Conservation (phyloP, 495 filamentous ascomycete genomes). For the Lophium mytilinum region DNA sequence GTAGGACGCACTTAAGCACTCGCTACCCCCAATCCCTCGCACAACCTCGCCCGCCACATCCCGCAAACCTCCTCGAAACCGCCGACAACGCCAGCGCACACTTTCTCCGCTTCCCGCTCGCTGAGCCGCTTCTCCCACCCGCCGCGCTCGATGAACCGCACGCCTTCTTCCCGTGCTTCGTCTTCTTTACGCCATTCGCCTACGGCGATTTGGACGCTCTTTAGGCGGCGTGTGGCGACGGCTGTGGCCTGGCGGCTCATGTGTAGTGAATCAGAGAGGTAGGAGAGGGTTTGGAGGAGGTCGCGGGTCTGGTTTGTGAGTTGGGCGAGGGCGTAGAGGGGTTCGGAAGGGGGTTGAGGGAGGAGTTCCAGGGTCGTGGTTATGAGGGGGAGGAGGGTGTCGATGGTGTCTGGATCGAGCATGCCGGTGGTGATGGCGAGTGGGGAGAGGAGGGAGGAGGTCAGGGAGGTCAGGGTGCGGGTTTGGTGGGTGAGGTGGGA, state of each 20-base stretch:
- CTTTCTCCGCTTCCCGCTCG: constrained; percentile 66
- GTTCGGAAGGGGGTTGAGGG: constrained; percentile 53
- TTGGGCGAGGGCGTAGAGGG: constrained; percentile 66
- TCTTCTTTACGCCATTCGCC: constrained; percentile 75
- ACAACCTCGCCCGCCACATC: constrained; percentile 50
- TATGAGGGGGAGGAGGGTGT: constrained; percentile 47
- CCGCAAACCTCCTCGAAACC: constrained; percentile 85
- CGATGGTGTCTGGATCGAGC: constrained; percentile 26
- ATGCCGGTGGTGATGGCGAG: constrained; percentile 42
- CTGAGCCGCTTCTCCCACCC: constrained; percentile 70
- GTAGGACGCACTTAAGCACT: constrained; percentile 8
- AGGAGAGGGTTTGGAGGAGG: constrained; percentile 68
- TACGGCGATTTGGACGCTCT: constrained; percentile 69
- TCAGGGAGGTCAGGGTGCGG: constrained; percentile 69
- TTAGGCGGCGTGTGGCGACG: constrained; percentile 65
- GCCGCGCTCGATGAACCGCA: constrained; percentile 67
- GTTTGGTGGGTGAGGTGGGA: constrained; percentile 81
- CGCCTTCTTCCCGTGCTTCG: constrained; percentile 71
- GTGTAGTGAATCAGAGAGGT: constrained; percentile 85
- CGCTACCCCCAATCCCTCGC: constrained; percentile 22
- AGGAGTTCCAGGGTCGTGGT: constrained; percentile 40
- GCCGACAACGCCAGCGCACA: constrained; percentile 77
- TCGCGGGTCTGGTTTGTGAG: constrained; percentile 70
- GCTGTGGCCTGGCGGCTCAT: constrained; percentile 85
- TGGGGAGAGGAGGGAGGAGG: constrained; percentile 57